Evolutionary conservation across 2,329 filamentous ascomycete genomes (phyloP), one percentile per base, ranked within the genome.

Genomic region (Helminthosporium solani): DNA sequence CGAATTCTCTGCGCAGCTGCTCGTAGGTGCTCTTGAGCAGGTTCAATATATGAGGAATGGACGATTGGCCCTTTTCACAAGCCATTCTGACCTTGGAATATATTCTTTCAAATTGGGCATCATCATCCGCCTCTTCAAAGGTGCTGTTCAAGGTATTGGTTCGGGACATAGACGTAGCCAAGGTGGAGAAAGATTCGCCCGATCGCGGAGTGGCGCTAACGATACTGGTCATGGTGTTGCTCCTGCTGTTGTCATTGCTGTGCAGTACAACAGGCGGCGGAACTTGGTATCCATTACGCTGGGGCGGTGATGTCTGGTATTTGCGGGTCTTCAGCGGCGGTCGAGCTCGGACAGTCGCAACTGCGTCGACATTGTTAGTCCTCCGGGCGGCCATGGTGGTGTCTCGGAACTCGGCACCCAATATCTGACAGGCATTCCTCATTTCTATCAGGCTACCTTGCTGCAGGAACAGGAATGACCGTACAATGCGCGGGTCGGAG

Each of bases 101-200:
- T 18, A 96, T 89, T 50, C 78, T 82, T 52, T 95, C 91, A 56
- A 96, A 96, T 21, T 85, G 80, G 14, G 81, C 79, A 57, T 95
- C 90, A 52, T 95, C 89, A 53, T 90, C 87, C 2, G 80, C 80
- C 46, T 70, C 66, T 28, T 82, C 79, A 37, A 81, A 79, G 40
- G 85, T 81, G 40, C 90, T 87, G 8, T 74, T 78, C 35, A 82
- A 73, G 37, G 70, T 75, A 42, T 71, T 73, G 19, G 70, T 75
- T 21, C 73, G 70, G 15, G 70, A 73, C 45, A 74, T 62, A 61
- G 58, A 70, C 53, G 67, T 72, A 46, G 76, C 75, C 3, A 77
- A 74, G 0, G 85, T 83, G 2, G 76, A 78, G 64, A 94, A 95
- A 0, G 88, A 89, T 60, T 95, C 90, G 34, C 86, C 87, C 7